Evolutionary conservation across 2,329 filamentous ascomycete genomes (phyloP), one percentile per base, ranked within the genome.

Genomic region (Ploettnerulaceae sp.): DNA sequence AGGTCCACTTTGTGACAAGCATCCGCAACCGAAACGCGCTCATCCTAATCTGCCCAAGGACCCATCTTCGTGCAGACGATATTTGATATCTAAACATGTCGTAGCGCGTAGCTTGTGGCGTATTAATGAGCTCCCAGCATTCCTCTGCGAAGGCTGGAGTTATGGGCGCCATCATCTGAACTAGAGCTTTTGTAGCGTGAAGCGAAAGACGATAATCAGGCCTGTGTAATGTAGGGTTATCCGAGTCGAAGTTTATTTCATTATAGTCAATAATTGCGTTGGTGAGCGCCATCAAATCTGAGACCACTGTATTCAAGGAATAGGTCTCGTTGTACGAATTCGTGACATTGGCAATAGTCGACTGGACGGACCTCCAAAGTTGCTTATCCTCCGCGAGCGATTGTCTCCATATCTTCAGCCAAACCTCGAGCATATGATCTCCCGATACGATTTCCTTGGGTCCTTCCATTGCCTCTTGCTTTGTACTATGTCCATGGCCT

Each of bases 61-160:
- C 8, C 14, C 8, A 28, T 20, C 18, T 18, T 29, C 6, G 14
- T 3, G 24, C 4, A 14, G 22, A 29, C 25, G 66, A 38, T 68
- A n/a, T n/a, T n/a, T n/a, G n/a, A n/a, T n/a, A n/a, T n/a, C n/a
- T n/a, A n/a, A n/a, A n/a, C n/a, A n/a, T n/a, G n/a, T n/a, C n/a
- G n/a, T n/a, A n/a, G n/a, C n/a, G n/a, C n/a, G n/a, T n/a, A n/a
- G n/a, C n/a, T n/a, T n/a, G n/a, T n/a, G n/a, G n/a, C n/a, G 31
- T 12, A 14, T 7, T 62, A 3, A 90, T 71, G 2, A 76, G 58
- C 51, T 76, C 72, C 86, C 86, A 94, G 64, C 81, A 86, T 67
- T 95, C 87, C 57, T 91, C 88, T 1, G 87, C 76, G 49, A 93
- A 80, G 0, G 85, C 86, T 0, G 89, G 89, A 0, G 86, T 79